Percentiles rank a stretch among this genome's conserved stretches.
Evolutionary conservation across 2,329 filamentous ascomycete species (phyloP).

Genomic region (Curvularia lunata): DNA sequence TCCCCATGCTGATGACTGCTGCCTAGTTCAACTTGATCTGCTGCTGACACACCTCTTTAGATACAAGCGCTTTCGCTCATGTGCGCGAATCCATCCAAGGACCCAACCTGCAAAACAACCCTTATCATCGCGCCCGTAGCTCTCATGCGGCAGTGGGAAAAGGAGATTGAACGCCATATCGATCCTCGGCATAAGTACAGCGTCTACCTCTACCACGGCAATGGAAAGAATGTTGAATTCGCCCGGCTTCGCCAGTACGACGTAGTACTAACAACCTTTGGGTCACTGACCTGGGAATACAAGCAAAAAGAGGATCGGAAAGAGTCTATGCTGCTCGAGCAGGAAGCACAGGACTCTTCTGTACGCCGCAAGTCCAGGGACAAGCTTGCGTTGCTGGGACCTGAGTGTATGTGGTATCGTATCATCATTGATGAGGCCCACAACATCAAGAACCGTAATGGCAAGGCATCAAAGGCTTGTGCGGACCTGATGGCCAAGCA

Average conservation of each 20-base stretch:
- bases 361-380: constrained; percentile 30
- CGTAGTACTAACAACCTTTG: constrained; percentile 80
- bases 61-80: constrained; percentile 77
- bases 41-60: constrained; percentile 9
- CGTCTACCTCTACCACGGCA: constrained; percentile 72
- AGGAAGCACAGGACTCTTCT: constrained; percentile 47
- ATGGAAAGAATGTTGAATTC: constrained; percentile 61
- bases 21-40: not conserved
- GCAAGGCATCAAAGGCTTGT: constrained; percentile 66
- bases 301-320: constrained; percentile 65
- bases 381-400: constrained; percentile 60
- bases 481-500: constrained; percentile 65
- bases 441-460: constrained; percentile 76
- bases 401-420: constrained; percentile 63
- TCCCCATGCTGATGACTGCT: not conserved
- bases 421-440: constrained; percentile 82
- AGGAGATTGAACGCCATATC: constrained; percentile 76
- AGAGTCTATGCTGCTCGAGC: constrained; percentile 52
- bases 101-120: constrained; percentile 71
- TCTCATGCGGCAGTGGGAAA: constrained; percentile 82
- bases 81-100: constrained; percentile 67
- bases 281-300: constrained; percentile 70
- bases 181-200: constrained; percentile 64
- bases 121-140: constrained; percentile 82
- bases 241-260: constrained; percentile 69